Base-by-base conservation (phyloP, 192 early-diverging fungal genomes). In the Chytriomyces confervae region DNA sequence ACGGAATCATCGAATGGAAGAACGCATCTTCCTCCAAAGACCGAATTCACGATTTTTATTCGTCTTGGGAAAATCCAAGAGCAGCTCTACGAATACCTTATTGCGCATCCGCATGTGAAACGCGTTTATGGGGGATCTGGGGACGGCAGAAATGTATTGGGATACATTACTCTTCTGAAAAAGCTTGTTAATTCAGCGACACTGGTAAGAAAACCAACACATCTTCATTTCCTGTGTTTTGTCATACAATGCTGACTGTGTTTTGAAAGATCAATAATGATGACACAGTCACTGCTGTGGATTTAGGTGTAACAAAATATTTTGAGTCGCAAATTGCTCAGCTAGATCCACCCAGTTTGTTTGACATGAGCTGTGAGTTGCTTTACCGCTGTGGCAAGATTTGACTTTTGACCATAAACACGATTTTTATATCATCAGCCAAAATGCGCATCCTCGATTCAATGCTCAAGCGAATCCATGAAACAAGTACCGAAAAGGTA, bases 1-100 rank as follows among this genome's bases (percentile, higher is more conserved):
- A 50, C 62, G 16, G 63, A 62, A 13, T 82, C 81, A 20, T 62
- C 84, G 29, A 81, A 86, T 5, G 90, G 84, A 66, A 77, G 82
- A 1, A 71, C 83, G 70, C 89, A 88, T 62, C 77, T 93, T 24
- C 91, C 89, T 36, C 80, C 84, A 0, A 92, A 92, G 81, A 80
- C 83, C 9, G 89, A 91, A 50, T 18, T 86, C 23, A 85, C 91
- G 7, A 62, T 92, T 2, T 90, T 91, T 81, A 86, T 84, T 48
- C 64, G 75, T 13, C 87, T 87, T 0, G 82, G 86, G 0, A 45
- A 24, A 20, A 9, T 87, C 50, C 90, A 91, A 61, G n/a, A 50
- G 11, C 23, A 16, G n/a, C 57, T 79, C 8, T 84, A 84, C 50
- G 29, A 61, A 48, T 47, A 77, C 46, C 10, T 83, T 10, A 50